Conservation (phyloP, 345 rosid genomes). For the Citropsis articulata region DNA sequence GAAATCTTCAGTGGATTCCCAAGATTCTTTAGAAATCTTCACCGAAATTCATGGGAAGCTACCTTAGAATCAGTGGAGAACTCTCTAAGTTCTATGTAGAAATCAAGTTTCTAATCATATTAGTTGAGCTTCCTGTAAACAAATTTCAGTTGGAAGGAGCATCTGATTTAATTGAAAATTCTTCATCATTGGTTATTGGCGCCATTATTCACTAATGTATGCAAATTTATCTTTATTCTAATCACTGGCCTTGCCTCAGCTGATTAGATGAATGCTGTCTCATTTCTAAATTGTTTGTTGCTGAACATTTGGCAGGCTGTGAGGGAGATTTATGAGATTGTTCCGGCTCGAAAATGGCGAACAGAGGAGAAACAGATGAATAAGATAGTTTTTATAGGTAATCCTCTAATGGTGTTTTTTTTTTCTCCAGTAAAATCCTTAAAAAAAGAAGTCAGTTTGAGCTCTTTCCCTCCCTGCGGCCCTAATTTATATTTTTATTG, state of each 20-base stretch:
- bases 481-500: constrained; percentile 2
- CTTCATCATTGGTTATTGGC: background rate
- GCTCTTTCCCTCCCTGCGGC: background rate
- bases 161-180: background rate
- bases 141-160: no score
- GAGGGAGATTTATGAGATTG: constrained; percentile 87
- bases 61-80: background rate
- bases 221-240: background rate
- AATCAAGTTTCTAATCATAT: background rate
- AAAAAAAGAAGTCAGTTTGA: background rate
- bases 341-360: constrained; percentile 79
- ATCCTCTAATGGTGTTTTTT: constrained; percentile 3
- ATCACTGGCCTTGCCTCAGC: background rate
- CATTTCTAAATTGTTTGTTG: constrained; percentile 14
- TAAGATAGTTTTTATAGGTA: constrained; percentile 89
- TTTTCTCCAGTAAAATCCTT: background rate
- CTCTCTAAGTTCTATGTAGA: background rate
- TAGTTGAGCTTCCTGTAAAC: background rate
- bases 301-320: constrained; percentile 60
- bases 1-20: no score
- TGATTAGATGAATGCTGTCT: background rate
- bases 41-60: no score
- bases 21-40: no score
- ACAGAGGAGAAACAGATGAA: constrained; percentile 47
- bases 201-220: background rate